These are phyloP conservation scores for Neopestalotiopsis rosae DNA, from an alignment of 2,329 filamentous ascomycete species.

Conservation along the genomic window DNA sequence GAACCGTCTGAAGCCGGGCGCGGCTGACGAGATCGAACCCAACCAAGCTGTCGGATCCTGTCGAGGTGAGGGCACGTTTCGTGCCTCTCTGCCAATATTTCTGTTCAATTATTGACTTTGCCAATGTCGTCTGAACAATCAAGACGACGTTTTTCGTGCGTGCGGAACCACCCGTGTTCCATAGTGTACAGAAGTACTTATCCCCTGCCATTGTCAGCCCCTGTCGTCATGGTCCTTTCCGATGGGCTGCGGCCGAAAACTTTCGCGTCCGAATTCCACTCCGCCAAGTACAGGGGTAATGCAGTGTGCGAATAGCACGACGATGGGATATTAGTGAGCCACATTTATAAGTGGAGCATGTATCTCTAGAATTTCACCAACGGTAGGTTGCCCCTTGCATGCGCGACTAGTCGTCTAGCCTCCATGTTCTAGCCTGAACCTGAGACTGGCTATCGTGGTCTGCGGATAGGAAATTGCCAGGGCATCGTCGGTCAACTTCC, in stretches of 20 bases:
- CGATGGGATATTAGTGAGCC: constrained; percentile 2
- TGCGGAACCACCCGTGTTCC: not conserved
- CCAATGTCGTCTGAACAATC: not conserved
- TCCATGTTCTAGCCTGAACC: constrained; percentile 1
- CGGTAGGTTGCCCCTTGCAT: not conserved
- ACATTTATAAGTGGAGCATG: constrained; percentile 4
- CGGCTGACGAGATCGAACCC: not conserved
- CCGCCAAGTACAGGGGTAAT: not conserved
- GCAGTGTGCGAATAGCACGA: not conserved
- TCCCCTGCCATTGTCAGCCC: not conserved
- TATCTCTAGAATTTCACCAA: not conserved
- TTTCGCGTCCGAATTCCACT: not conserved
- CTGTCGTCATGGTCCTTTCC: not conserved
- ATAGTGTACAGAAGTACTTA: not conserved
- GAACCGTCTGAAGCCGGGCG: not conserved
- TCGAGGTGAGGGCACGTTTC: not conserved
- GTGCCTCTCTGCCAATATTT: not conserved
- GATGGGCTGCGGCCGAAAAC: not conserved
- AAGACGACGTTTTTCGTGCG: not conserved
- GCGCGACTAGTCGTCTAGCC: not conserved
- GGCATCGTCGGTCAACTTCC: not conserved
- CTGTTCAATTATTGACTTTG: not conserved
- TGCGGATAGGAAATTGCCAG: constrained; percentile 1
- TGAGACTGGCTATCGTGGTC: constrained; percentile 1
- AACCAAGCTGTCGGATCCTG: not conserved